Evolutionary conservation across 768 basidiomycete species (phyloP).

Genomic region (Lactarius tabidus): DNA sequence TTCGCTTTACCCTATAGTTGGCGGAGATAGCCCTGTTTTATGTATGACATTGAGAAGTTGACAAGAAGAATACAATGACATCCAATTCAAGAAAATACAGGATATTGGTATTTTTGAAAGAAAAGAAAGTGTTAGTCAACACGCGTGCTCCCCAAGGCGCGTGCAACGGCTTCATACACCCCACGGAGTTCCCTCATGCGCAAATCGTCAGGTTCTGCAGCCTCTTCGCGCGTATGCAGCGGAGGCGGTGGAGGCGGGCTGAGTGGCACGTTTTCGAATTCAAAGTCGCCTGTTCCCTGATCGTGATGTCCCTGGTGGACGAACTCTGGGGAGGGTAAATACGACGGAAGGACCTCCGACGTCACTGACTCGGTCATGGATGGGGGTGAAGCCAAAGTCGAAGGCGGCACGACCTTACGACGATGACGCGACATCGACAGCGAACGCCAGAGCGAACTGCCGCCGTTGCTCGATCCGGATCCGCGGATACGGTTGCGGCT

Average conservation of each 20-base stretch:
- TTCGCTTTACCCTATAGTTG: constrained; percentile 2
- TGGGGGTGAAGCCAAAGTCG: constrained; percentile 4
- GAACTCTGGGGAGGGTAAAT: constrained; percentile 23
- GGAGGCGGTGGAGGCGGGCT: constrained; percentile 19
- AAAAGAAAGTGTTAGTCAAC: neutral
- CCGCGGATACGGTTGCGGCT: neutral
- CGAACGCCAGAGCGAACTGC: constrained; percentile 15
- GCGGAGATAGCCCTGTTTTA: neutral
- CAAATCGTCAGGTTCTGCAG: constrained; percentile 13
- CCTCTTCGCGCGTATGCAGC: constrained; percentile 20
- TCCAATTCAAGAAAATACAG: neutral
- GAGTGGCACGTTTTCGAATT: constrained; percentile 23
- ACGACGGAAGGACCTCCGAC: constrained; percentile 23
- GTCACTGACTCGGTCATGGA: constrained; percentile 20
- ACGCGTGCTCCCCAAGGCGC: constrained; percentile 15
- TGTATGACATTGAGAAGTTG: neutral
- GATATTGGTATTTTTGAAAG: no score
- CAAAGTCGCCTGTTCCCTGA: neutral
- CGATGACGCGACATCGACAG: constrained; percentile 7
- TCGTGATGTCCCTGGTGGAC: neutral
- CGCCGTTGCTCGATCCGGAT: neutral
- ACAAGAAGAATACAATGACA: neutral
- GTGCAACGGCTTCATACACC: constrained; percentile 24
- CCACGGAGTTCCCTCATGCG: constrained; percentile 15
- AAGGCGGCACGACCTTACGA: neutral